Evolutionary conservation across 495 filamentous ascomycete species (phyloP).

Genomic region (Trichocladium antarcticum): DNA sequence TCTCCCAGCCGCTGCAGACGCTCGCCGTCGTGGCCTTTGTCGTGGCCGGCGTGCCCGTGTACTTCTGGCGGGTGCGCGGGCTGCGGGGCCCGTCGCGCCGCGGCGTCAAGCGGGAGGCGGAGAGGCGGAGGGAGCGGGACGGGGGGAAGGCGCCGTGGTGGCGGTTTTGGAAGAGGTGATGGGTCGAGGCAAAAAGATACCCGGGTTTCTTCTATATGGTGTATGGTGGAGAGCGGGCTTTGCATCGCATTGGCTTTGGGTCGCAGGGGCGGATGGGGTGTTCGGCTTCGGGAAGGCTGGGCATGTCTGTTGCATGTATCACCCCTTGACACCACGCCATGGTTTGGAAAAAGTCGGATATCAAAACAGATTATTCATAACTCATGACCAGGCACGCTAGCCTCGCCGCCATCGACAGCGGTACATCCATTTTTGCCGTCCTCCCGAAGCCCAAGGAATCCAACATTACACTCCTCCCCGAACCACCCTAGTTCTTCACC

Average conservation of each 20-base stretch:
- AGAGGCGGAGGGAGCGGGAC: conserved; percentile 8
- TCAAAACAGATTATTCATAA: not conserved
- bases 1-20: conserved; percentile 83
- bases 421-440: not conserved
- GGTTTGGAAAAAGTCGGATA: not conserved
- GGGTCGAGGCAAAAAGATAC: not conserved
- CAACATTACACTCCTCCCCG: not conserved
- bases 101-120: conserved; percentile 37
- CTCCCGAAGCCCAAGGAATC: too few species aligned
- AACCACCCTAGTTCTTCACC: conserved; percentile 22
- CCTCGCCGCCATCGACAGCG: not conserved
- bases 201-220: not conserved
- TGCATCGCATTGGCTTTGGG: too few species aligned
- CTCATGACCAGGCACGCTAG: not conserved
- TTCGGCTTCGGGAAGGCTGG: conserved; percentile 1
- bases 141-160: conserved; percentile 22
- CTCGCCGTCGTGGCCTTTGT: conserved; percentile 77
- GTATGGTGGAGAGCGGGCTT: not conserved
- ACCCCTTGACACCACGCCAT: too few species aligned
- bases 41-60: conserved; percentile 70
- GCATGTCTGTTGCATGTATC: not conserved
- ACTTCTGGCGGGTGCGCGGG: conserved; percentile 71
- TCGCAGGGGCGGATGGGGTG: not conserved
- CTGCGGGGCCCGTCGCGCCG: too few species aligned
- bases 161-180: conserved; percentile 38